phyloP scores from a whole-genome alignment of 768 basidiomycete species.

The Russula olivacea region DNA sequence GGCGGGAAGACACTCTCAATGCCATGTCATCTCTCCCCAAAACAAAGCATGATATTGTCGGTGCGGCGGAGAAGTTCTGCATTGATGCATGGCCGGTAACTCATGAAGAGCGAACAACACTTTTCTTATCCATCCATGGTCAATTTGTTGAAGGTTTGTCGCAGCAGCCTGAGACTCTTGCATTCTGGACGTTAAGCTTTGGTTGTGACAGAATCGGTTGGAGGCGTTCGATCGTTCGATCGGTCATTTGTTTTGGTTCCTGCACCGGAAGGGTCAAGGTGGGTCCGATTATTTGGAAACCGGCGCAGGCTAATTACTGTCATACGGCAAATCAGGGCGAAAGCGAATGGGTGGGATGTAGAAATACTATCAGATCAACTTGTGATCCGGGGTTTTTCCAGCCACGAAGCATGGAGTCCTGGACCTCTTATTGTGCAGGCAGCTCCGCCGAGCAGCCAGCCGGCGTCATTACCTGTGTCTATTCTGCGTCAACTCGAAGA shows the following conservation, averaged over 20 bases:
- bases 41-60: constrained; percentile 78
- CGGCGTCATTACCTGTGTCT: constrained; percentile 31
- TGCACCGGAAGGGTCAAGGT: constrained; percentile 79
- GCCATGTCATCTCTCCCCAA: constrained; percentile 60
- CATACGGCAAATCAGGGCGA: constrained; percentile 47
- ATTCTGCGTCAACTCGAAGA: constrained; percentile 47
- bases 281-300: constrained; percentile 33
- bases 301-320: constrained; percentile 18
- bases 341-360: constrained; percentile 82
- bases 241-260: constrained; percentile 84
- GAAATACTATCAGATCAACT: constrained; percentile 85
- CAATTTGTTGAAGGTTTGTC: constrained; percentile 84
- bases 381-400: constrained; percentile 78
- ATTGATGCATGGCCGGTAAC: constrained; percentile 80
- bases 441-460: constrained; percentile 28
- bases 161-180: background rate
- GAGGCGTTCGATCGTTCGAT: constrained; percentile 88
- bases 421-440: constrained; percentile 73
- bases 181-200: constrained; percentile 3
- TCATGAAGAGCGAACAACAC: constrained; percentile 49
- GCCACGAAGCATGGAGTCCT: constrained; percentile 69
- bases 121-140: constrained; percentile 76
- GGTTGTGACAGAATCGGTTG: constrained; percentile 51
- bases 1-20: constrained; percentile 56
- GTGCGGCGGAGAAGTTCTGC: constrained; percentile 75